Evolutionary conservation across 495 filamentous ascomycete species (phyloP).

Genomic region (Aspergillus ellipticus): DNA sequence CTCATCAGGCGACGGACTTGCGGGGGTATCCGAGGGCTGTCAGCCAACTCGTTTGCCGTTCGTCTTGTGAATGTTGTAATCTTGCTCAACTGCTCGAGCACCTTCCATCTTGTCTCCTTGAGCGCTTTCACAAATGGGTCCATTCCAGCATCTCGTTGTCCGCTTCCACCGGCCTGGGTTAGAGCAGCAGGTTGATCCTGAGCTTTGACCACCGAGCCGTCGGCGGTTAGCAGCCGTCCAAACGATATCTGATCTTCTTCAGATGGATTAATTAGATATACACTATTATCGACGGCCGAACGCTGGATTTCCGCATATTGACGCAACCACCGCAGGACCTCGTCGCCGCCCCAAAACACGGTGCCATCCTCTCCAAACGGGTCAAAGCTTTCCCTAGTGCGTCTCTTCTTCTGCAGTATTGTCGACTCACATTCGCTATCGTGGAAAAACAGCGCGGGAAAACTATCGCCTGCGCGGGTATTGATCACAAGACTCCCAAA

Average conservation of each 20-base stretch:
- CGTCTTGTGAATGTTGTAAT: conserved; percentile 92
- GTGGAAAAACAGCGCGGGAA: conserved; percentile 95
- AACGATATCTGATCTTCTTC: conserved; percentile 81
- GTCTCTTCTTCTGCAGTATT: conserved; percentile 85
- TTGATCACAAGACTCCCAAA: conserved; percentile 94
- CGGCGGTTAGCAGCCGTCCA: conserved; percentile 48
- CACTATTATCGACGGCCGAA: conserved; percentile 76
- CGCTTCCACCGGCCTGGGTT: conserved; percentile 29
- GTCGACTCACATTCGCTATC: conserved; percentile 95
- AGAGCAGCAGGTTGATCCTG: conserved; percentile 26
- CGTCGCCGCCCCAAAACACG: conserved; percentile 97
- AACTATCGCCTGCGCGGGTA: conserved; percentile 80
- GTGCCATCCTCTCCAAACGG: conserved; percentile 80
- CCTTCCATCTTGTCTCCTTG: conserved; percentile 94
- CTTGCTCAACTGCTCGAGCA: conserved; percentile 91
- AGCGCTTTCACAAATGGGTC: conserved; percentile 92
- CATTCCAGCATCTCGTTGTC: conserved; percentile 69
- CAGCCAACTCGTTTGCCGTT: conserved; percentile 85
- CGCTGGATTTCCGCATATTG: conserved; percentile 78
- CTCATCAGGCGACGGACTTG: conserved; percentile 81
- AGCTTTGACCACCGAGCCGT: conserved; percentile 29
- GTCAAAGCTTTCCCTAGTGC: conserved; percentile 78
- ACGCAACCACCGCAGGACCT: conserved; percentile 87
- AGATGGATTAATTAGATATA: conserved; percentile 86
- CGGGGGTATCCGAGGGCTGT: conserved; percentile 82